Percentiles rank a stretch among this genome's conserved stretches.
phyloP scores from a whole-genome alignment of 139 green algal species.

The Picochlorum costavermella region DNA sequence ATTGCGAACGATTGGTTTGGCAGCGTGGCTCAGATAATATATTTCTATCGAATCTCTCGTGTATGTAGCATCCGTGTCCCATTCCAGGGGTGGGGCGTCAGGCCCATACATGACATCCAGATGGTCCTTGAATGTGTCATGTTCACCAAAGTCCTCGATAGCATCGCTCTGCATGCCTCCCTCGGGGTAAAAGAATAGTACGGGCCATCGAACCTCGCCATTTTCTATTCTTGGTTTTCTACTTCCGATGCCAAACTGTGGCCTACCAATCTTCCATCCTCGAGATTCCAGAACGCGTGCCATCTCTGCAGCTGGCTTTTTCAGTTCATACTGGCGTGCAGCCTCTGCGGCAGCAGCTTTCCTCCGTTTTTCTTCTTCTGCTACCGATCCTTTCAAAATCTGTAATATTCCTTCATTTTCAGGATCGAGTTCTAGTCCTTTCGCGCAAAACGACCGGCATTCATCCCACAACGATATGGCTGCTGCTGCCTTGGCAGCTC shows the following conservation, averaged over 20 bases:
- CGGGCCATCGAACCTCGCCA: conserved; percentile 66
- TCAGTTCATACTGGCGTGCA: conserved; percentile 7
- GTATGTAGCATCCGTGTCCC: conserved; percentile 68
- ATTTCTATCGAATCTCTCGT: conserved; percentile 60
- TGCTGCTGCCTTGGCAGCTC: conserved; percentile 59
- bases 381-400: conserved; percentile 17
- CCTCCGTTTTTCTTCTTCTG: conserved; percentile 2
- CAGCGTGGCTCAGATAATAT: conserved; percentile 72
- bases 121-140: conserved; percentile 48
- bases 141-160: conserved; percentile 71
- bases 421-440: conserved; percentile 48
- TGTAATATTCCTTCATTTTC: conserved; percentile 45
- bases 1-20: conserved; percentile 25
- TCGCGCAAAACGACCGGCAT: conserved; percentile 35
- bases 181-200: conserved; percentile 86
- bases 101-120: conserved; percentile 67
- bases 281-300: conserved; percentile 26
- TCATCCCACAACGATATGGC: conserved; percentile 45
- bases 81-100: conserved; percentile 62
- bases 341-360: conserved; percentile 14
- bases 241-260: conserved; percentile 39
- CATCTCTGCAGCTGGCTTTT: conserved; percentile 29
- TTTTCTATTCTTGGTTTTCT: conserved; percentile 42
- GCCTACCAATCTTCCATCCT: conserved; percentile 37
- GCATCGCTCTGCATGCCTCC: conserved; percentile 62